These are phyloP conservation scores for Myrica gale DNA, from an alignment of 306 rosid genomes.

Conservation along the genomic window DNA sequence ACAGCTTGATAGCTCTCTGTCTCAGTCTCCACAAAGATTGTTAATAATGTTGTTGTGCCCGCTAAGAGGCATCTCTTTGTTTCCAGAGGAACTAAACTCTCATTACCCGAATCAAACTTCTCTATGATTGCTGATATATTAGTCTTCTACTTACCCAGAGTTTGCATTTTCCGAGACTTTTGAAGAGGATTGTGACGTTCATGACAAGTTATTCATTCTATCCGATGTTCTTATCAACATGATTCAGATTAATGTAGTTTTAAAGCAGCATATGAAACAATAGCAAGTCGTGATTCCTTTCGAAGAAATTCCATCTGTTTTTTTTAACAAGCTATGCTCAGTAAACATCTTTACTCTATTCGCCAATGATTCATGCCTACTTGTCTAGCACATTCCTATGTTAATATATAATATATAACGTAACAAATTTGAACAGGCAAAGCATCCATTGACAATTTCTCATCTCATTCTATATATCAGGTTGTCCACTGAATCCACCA, in stretches of 20 bases:
- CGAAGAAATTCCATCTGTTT: background rate
- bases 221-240: background rate
- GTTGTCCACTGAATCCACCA: background rate
- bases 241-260: background rate
- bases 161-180: background rate
- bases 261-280: background rate
- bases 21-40: too few species aligned
- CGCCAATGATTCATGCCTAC: background rate
- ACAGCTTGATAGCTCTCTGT: too few species aligned
- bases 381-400: background rate
- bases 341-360: background rate
- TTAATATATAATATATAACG: background rate
- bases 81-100: too few species aligned
- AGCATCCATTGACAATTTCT: background rate
- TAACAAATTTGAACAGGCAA: background rate
- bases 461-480: background rate
- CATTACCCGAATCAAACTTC: too few species aligned
- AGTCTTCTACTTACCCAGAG: background rate
- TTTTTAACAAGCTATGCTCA: background rate
- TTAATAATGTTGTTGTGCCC: too few species aligned
- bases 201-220: background rate
- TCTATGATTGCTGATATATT: too few species aligned
- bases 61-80: too few species aligned
- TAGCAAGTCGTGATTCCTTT: background rate
- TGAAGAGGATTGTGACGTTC: background rate